These are phyloP conservation scores for Maudiozyma pseudohumilis DNA, from an alignment of 805 yeast species.

Conservation along the genomic window DNA sequence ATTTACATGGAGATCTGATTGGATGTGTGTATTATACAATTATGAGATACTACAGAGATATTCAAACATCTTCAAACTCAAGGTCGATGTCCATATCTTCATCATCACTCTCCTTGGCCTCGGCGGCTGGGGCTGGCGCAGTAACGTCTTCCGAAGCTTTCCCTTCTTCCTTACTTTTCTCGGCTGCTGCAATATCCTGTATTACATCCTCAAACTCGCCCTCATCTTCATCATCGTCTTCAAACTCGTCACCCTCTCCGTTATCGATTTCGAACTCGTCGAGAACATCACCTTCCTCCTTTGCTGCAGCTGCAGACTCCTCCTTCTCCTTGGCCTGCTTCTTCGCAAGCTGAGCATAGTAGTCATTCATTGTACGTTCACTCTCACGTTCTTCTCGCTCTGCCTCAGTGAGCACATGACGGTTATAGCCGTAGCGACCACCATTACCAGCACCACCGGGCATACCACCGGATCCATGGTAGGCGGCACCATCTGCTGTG, in stretches of 20 bases:
- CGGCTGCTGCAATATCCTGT: slow-evolving; percentile 7
- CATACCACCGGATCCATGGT: too few relatives aligned
- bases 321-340: slow-evolving; percentile 50
- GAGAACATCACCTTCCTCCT: slow-evolving; percentile 36
- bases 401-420: slow-evolving; percentile 22
- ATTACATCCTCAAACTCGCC: slow-evolving; percentile 14
- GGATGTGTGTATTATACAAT: too few relatives aligned
- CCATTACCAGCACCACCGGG: too few relatives aligned
- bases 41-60: too few relatives aligned
- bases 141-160: background rate
- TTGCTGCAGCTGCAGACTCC: slow-evolving; percentile 37
- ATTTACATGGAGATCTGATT: too few relatives aligned
- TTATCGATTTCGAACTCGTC: slow-evolving; percentile 12
- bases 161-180: slow-evolving; percentile 1
- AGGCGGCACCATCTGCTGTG: too few relatives aligned
- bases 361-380: slow-evolving; percentile 62
- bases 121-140: background rate
- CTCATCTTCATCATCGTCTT: slow-evolving; percentile 17
- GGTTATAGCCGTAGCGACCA: slow-evolving; percentile 8
- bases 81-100: slow-evolving; percentile 29
- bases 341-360: slow-evolving; percentile 67
- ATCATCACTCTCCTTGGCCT: slow-evolving; percentile 17
- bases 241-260: slow-evolving; percentile 17
- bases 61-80: slow-evolving; percentile 30
- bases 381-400: slow-evolving; percentile 53